Percentiles rank a stretch among this genome's conserved stretches.
phyloP scores from a whole-genome alignment of 2,329 filamentous ascomycete genomes.

The Neophaeococcomyces aloes region DNA sequence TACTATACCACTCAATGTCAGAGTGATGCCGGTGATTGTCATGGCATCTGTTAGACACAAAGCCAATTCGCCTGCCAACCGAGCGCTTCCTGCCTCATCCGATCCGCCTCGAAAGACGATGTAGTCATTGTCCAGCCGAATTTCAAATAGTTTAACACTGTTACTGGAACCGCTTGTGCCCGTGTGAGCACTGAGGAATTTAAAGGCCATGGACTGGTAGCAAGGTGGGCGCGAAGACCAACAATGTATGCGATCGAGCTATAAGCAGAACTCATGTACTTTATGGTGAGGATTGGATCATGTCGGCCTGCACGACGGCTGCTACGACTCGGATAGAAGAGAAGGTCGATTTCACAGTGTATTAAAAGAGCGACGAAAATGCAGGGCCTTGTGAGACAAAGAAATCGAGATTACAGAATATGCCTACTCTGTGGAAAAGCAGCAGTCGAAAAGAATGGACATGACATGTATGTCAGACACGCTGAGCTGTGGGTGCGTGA shows the following conservation, averaged over 20 bases:
- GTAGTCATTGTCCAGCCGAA: constrained; percentile 63
- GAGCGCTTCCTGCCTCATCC: constrained; percentile 63
- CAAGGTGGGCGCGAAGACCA: no score
- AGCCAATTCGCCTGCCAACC: constrained; percentile 63
- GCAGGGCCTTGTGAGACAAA: constrained; percentile 9
- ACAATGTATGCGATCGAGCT: no score
- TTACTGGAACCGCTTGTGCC: constrained; percentile 27
- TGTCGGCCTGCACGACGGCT: no score
- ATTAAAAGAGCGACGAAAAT: neutral
- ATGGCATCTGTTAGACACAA: constrained; percentile 60
- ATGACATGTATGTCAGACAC: neutral
- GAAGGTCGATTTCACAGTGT: neutral
- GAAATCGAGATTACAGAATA: neutral
- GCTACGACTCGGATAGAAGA: no score
- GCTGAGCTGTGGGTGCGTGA: neutral
- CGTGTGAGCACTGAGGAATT: constrained; percentile 32
- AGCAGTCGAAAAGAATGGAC: neutral
- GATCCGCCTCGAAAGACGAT: constrained; percentile 67
- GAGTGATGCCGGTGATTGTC: constrained; percentile 60
- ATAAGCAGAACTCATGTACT: no score
- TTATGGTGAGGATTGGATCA: no score
- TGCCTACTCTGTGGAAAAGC: neutral
- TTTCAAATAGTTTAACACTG: constrained; percentile 41
- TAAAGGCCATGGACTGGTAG: constrained; percentile 32
- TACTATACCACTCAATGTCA: constrained; percentile 60